Evolutionary conservation across 805 yeast species (phyloP), one percentile per base, ranked within the genome.

Genomic region (Starmerella sirachaensis): DNA sequence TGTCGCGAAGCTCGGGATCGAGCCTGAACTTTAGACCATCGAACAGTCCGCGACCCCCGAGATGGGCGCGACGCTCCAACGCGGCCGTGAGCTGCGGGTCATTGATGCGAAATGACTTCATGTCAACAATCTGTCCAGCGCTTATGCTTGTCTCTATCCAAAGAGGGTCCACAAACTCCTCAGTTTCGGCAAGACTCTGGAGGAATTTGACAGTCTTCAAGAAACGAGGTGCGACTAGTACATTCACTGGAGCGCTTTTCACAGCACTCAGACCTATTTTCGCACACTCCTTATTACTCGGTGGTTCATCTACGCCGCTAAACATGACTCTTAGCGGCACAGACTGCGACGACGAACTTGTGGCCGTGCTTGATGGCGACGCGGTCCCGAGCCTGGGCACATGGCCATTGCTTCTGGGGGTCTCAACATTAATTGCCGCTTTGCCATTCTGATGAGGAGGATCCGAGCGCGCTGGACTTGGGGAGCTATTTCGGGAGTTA

Each of bases 181-280:
- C 45, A 1, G 65, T 74, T 29, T 64, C 64, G 36, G 84, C 72
- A 35, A 85, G 59, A 16, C 85, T 74, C 29, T 70, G 69, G 37
- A 88, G 64, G 51, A 88, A 86, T 59, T 88, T 91, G 41, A 80
- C 94, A 0, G 97, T 88, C 47, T 96, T 65, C 49, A 80, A 54
- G n/a, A 79, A 66, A 43, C 74, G 74, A 1, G 96, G 94, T 0
- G 96, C 86, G 9, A 86, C 71, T 2, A 51, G 35, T 6, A 69
- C 43, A 13, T 63, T 58, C 7, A 63, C 63, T 3, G 68, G 71
- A 11, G 65, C 59, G 9, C 53, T 48, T 11, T 56, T 53, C 6
- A 59, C 56, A 6, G 80, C 59, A 18, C 59, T 58, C 21, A 86
- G 69, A 0, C 94, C 94, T 9, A 74, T 50, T n/a, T 58, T 57